Evolutionary conservation across 176 grass and related monocot genomes (phyloP).

Genomic region (Carex myosuroides): DNA sequence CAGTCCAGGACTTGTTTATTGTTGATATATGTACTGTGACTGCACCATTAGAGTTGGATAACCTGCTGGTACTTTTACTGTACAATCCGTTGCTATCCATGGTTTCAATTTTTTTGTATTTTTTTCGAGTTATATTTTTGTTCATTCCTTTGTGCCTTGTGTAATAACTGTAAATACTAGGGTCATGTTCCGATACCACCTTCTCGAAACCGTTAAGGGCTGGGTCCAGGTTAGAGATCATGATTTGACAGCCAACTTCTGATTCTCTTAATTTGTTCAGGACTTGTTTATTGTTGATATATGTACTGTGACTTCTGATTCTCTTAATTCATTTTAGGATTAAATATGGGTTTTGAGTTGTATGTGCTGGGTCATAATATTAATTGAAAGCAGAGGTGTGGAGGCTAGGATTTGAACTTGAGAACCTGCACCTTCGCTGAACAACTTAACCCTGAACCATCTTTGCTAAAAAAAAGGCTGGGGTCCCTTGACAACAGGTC

Average conservation of each 20-base stretch:
- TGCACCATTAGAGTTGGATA: background rate
- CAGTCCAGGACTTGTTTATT: background rate
- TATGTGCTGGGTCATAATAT: background rate
- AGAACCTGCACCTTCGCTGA: background rate
- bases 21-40: constrained; percentile 9
- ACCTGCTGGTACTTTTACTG: background rate
- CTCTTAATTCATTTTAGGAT: background rate
- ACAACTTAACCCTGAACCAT: background rate
- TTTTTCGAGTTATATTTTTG: background rate
- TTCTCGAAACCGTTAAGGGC: background rate
- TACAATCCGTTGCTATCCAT: background rate
- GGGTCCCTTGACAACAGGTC: background rate
- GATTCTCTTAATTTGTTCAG: background rate
- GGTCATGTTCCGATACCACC: background rate
- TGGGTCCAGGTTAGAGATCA: background rate
- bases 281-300: no score
- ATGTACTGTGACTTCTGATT: background rate
- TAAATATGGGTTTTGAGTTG: background rate
- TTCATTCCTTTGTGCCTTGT: background rate
- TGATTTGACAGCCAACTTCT: background rate
- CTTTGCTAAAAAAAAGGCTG: background rate
- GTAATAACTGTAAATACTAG: background rate
- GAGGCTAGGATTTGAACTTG: background rate
- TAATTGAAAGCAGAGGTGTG: background rate
- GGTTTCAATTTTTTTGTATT: background rate